Evolutionary conservation across 345 rosid genomes (phyloP), one percentile per base, ranked within the genome.

Genomic region (Dipteronia dyeriana): DNA sequence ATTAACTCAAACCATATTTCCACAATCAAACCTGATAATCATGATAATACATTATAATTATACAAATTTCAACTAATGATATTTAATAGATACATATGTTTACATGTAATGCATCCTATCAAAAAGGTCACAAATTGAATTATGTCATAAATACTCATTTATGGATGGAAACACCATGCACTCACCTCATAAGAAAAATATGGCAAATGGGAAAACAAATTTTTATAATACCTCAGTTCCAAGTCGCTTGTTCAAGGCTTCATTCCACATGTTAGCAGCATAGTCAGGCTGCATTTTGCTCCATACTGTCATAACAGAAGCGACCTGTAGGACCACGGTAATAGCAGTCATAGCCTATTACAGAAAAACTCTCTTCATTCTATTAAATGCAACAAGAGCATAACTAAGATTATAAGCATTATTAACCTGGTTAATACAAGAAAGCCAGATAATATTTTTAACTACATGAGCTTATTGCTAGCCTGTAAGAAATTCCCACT

Each of bases 241-340:
- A 38, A 96, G 98, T 70, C 98, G 88, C 85, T 86, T 92, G 85
- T 96, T 96, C 81, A 94, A 81, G 53, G 97, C 99, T 86, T 96
- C 99, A 73, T 91, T 94, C 99, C 97, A 92, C 86, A 94, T 82
- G 80, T 94, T 92, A 62, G 97, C 95, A 74, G 99, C 97, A 88
- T 92, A 94, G 60, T 82, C 90, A 78, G 99, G 99, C 82, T 96
- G 97, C 20, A 92, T 84, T 67, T 92, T 87, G 83, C 84, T 92
- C 98, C 99, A 96, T 71, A 96, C 94, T 12, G 97, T 89, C 99
- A 94, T 92, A 71, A 90, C 90, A 77, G 99, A 96, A 83, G 99
- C 99, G 70, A 96, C 97, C 98, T 94, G 86, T 31, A 81, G 31
- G 56, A 78, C 80, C 49, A 62, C 23, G 64, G 19, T 51, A 77